Evolutionary conservation across 1,284 basidiomycete genomes (phyloP), one percentile per base, ranked within the genome.

Genomic region (Marasmius tenuissimus): DNA sequence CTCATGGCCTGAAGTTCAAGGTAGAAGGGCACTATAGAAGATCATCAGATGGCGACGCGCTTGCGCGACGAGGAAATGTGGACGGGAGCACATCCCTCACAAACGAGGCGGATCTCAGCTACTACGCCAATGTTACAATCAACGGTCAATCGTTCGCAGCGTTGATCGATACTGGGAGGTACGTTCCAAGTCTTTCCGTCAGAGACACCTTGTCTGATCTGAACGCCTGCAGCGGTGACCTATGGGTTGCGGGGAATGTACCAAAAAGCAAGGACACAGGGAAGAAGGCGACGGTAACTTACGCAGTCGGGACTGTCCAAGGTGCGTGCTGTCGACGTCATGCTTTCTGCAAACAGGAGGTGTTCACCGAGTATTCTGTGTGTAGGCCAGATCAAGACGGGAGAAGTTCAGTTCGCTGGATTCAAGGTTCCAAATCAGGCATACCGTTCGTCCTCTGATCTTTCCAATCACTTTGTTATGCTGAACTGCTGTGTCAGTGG

Each of bases 151-250:
- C 64, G 3, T 84, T 84, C 67, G 71, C 73, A 16, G 76, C 87
- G 56, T 70, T 87, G 55, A 78, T 91, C 60, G 88, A 91, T 68
- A 89, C 88, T 5, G 89, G 88, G 58, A 90, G 87, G 89, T 87
- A 63, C 37, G 75, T 61, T 16, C n/a, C 22, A 16, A 33, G 10
- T 33, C n/a, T 57, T 48, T 20, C 12, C 12, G 20, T 51, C 16
- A 53, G 50, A 55, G 10, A 16, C 34, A 20, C 27, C 54, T 48
- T 22, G 2, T 51, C 52, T 50, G 27, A 57, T 45, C 34, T 22
- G 14, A 42, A 11, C 18, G n/a, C 56, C 33, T 52, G 9, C 52
- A 81, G 86, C 61, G 83, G 85, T 34, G 87, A 88, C 69, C 72
- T 88, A 33, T 87, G 84, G 80, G 80, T 88, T 1, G 79, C 81